phyloP scores from a whole-genome alignment of 2,329 filamentous ascomycete species.

The Talaromyces sp. region DNA sequence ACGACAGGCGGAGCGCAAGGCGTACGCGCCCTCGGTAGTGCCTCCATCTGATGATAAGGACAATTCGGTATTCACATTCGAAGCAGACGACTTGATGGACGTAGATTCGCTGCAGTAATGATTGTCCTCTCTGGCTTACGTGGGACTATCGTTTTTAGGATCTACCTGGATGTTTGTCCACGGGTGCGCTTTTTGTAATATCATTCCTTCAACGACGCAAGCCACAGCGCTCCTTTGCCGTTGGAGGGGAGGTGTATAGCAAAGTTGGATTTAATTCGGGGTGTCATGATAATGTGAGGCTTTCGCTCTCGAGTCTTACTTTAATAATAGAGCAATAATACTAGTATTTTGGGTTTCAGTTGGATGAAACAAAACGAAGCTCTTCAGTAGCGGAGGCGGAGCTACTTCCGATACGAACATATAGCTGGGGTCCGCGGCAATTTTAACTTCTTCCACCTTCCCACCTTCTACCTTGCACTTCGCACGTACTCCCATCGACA shows the following conservation, averaged over 20 bases:
- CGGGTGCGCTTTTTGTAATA: not conserved
- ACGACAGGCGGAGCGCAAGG: slow-evolving; percentile 33
- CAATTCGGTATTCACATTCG: not conserved
- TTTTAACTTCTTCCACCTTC: not conserved
- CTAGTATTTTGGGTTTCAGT: too few species aligned
- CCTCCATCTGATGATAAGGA: not conserved
- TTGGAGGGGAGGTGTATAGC: not conserved
- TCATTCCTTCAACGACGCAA: not conserved
- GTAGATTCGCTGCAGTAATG: slow-evolving; percentile 6
- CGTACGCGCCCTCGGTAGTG: not conserved
- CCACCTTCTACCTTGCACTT: not conserved
- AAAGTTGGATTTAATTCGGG: too few species aligned
- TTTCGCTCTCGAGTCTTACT: too few species aligned
- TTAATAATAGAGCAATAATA: too few species aligned
- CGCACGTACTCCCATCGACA: not conserved
- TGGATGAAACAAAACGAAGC: too few species aligned
- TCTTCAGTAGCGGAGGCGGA: too few species aligned
- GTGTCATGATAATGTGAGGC: too few species aligned
- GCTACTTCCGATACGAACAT: too few species aligned
- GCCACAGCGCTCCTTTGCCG: too few species aligned
- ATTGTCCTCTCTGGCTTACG: not conserved
- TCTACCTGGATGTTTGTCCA: not conserved
- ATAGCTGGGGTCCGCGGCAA: too few species aligned
- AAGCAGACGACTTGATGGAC: slow-evolving; percentile 7
- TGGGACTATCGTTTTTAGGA: not conserved